phyloP scores from a whole-genome alignment of 495 filamentous ascomycete genomes.

The Hypoxylon crocopeplum region DNA sequence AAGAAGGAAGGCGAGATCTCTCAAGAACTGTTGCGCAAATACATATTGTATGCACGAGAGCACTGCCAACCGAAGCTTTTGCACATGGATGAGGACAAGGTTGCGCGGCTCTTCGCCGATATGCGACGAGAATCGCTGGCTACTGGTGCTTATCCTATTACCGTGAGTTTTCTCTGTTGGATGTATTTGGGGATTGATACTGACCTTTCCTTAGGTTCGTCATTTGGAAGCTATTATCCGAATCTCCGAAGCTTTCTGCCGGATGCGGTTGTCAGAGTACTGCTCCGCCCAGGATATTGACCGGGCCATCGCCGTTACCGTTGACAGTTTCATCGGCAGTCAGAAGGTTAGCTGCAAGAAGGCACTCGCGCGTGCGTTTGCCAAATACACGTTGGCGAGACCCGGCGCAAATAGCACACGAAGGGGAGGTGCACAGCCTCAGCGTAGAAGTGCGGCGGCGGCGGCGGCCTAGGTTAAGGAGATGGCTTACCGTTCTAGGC shows the following conservation, averaged over 20 bases:
- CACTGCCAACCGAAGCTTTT: conserved; percentile 91
- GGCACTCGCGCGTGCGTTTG: conserved; percentile 93
- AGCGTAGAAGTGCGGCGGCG: conserved; percentile 29
- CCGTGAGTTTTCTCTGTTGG: conserved; percentile 64
- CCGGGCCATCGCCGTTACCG: conserved; percentile 94
- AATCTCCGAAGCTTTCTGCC: conserved; percentile 89
- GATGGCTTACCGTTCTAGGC: not conserved
- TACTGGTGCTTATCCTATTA: conserved; percentile 97
- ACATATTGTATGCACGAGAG: conserved; percentile 95
- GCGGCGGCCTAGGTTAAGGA: conserved; percentile 17
- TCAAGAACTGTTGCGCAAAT: conserved; percentile 93
- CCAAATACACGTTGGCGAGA: conserved; percentile 79
- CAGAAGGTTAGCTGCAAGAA: conserved; percentile 99
- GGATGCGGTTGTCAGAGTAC: conserved; percentile 95
- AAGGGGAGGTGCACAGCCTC: conserved; percentile 25
- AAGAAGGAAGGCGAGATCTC: conserved; percentile 81
- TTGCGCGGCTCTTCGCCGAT: conserved; percentile 92
- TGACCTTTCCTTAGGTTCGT: conserved; percentile 72
- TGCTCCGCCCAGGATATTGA: conserved; percentile 90
- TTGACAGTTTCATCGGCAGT: conserved; percentile 93
- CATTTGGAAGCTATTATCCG: conserved; percentile 98
- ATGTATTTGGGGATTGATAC: conserved; percentile 13
- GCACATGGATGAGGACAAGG: conserved; percentile 98
- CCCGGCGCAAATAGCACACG: conserved; percentile 38
- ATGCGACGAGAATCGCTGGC: conserved; percentile 92